These are phyloP conservation scores for Evernia prunastri DNA, from an alignment of 495 filamentous ascomycete species.

Conservation along the genomic window DNA sequence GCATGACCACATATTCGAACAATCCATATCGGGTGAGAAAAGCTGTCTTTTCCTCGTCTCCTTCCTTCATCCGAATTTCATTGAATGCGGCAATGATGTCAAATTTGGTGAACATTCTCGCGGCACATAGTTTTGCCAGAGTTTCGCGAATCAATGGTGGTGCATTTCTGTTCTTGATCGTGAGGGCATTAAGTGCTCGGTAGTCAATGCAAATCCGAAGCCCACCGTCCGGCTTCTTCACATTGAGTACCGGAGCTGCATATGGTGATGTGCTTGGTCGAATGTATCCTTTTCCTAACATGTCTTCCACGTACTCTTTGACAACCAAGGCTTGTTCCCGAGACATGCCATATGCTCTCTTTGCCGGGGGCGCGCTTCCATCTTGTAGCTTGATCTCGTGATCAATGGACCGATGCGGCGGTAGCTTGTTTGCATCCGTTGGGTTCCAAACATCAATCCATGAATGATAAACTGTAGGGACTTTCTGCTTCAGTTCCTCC, in stretches of 20 bases:
- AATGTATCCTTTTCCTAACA: slow-evolving; percentile 14
- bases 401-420: background rate
- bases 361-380: background rate
- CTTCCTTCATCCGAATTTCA: background rate
- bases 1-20: background rate
- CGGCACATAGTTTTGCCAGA: background rate
- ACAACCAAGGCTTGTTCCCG: background rate
- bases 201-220: slow-evolving; percentile 1
- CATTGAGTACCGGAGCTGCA: background rate
- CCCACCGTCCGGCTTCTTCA: background rate
- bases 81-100: background rate
- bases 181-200: slow-evolving; percentile 6
- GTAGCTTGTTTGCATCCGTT: background rate
- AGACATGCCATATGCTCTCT: background rate
- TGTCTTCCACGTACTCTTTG: background rate
- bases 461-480: background rate
- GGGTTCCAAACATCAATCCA: background rate
- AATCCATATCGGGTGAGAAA: background rate
- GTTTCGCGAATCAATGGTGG: background rate
- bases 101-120: slow-evolving; percentile 8
- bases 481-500: background rate
- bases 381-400: background rate
- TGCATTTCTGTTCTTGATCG: background rate
- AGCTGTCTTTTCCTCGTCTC: background rate
- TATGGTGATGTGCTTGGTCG: slow-evolving; percentile 23